Evolutionary conservation across 2,329 filamentous ascomycete genomes (phyloP).

Genomic region (Bertia moriformis): DNA sequence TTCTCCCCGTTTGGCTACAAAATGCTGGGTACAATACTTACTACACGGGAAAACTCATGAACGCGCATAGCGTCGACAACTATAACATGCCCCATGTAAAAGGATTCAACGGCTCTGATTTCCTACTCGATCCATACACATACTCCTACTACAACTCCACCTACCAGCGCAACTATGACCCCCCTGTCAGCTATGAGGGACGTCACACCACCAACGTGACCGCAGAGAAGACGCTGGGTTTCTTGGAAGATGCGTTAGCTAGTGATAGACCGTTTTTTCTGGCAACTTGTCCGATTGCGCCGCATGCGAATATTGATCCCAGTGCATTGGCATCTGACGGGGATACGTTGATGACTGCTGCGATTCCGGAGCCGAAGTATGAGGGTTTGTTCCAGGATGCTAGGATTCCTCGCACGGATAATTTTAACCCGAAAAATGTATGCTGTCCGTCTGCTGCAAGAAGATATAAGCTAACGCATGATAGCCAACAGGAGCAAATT

Average conservation of each 20-base stretch:
- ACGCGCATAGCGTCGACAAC: conserved; percentile 26
- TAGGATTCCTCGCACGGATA: conserved; percentile 7
- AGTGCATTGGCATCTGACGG: too few species aligned
- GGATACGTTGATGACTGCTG: not conserved
- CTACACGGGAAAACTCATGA: conserved; percentile 42
- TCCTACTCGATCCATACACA: conserved; percentile 31
- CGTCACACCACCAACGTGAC: conserved; percentile 33
- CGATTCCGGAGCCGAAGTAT: conserved; percentile 7
- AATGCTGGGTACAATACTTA: conserved; percentile 40
- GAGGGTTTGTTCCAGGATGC: conserved; percentile 6
- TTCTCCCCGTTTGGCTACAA: conserved; percentile 41
- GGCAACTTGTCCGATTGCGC: conserved; percentile 7
- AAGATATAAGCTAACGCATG: too few species aligned
- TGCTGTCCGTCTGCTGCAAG: conserved; percentile 6
- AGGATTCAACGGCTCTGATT: conserved; percentile 22
- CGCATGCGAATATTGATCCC: conserved; percentile 6
- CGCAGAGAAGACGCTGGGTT: conserved; percentile 9
- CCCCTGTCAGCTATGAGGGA: conserved; percentile 28
- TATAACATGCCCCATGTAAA: conserved; percentile 26
- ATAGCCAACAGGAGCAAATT: conserved; percentile 3
- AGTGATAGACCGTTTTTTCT: conserved; percentile 9
- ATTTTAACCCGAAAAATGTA: conserved; percentile 11
- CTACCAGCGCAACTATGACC: conserved; percentile 28
- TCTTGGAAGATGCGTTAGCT: conserved; percentile 6
- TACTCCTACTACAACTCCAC: conserved; percentile 36